Percentiles rank a stretch among this genome's conserved stretches.
phyloP scores from a whole-genome alignment of 345 rosid genomes.

The Boechera retrofracta region DNA sequence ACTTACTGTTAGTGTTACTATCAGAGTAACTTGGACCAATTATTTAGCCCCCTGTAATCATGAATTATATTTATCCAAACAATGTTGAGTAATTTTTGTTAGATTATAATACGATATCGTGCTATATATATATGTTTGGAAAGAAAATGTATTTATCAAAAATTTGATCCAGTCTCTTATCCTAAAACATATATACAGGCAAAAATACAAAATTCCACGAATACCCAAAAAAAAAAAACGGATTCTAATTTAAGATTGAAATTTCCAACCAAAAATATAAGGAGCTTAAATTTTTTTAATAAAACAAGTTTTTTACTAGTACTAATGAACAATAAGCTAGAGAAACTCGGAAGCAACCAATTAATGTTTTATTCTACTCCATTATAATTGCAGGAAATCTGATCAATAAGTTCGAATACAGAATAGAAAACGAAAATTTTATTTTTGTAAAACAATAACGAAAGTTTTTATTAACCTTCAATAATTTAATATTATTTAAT shows the following conservation, averaged over 20 bases:
- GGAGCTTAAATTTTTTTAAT: too few relatives aligned
- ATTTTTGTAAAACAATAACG: neutral
- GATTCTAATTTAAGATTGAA: neutral
- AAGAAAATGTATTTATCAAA: neutral
- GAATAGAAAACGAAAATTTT: too few relatives aligned
- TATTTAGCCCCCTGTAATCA: neutral
- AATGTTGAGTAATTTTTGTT: neutral
- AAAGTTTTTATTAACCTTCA: neutral
- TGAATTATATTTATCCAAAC: too few relatives aligned
- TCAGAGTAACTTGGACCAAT: neutral
- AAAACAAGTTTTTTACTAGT: too few relatives aligned
- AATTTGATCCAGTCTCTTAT: neutral
- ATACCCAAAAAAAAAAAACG: neutral
- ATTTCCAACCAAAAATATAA: neutral
- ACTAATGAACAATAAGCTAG: too few relatives aligned
- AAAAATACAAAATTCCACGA: neutral
- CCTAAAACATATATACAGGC: too few relatives aligned
- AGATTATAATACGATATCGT: neutral
- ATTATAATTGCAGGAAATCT: too few relatives aligned
- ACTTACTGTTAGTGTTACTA: neutral
- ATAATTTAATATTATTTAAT: slow-evolving; percentile 3
- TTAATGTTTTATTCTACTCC: too few relatives aligned
- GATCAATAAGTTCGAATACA: too few relatives aligned
- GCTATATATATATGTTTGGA: neutral
- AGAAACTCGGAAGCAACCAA: too few relatives aligned